Percentiles rank a stretch among this genome's conserved stretches.
Conservation (phyloP, 2,329 filamentous ascomycete genomes). For the Pseudogymnoascus sp. region DNA sequence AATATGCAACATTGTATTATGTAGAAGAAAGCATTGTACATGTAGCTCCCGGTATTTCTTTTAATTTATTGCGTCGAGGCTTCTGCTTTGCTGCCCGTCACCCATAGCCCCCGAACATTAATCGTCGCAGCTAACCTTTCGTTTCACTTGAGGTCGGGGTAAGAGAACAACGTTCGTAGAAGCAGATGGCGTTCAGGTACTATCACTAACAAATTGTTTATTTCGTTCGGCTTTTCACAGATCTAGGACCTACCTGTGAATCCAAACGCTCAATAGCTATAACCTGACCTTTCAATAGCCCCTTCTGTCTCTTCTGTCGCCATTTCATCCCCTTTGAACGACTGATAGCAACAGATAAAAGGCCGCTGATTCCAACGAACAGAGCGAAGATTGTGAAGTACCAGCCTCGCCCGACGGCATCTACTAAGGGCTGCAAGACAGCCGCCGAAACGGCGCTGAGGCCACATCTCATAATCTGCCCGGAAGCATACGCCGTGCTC, state of each 20-base stretch:
- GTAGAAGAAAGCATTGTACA: too few species aligned
- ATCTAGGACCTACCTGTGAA: not conserved
- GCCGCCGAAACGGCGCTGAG: constrained; percentile 17
- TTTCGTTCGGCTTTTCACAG: not conserved
- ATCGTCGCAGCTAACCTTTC: too few species aligned
- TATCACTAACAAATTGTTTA: too few species aligned
- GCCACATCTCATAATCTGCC: constrained; percentile 17
- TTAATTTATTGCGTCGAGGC: too few species aligned
- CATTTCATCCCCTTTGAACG: constrained; percentile 10
- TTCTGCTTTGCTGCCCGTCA: too few species aligned
- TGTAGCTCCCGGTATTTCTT: too few species aligned
- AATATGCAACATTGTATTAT: too few species aligned
- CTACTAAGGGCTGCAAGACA: constrained; percentile 19
- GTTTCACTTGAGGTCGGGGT: too few species aligned
- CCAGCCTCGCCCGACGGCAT: constrained; percentile 36
- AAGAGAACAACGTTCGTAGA: too few species aligned
- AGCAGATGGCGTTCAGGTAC: too few species aligned
- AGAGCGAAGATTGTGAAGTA: constrained; percentile 32
- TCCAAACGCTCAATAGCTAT: not conserved
- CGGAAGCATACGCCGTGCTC: constrained; percentile 16
- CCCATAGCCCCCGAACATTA: too few species aligned
- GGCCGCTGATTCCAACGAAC: not conserved
- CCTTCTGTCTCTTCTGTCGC: not conserved
- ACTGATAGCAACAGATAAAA: constrained; percentile 6
- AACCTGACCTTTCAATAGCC: constrained; percentile 14